These are phyloP conservation scores for Jaenimonas drosophilae DNA, from an alignment of 208 protist genomes.

Conservation along the genomic window DNA sequence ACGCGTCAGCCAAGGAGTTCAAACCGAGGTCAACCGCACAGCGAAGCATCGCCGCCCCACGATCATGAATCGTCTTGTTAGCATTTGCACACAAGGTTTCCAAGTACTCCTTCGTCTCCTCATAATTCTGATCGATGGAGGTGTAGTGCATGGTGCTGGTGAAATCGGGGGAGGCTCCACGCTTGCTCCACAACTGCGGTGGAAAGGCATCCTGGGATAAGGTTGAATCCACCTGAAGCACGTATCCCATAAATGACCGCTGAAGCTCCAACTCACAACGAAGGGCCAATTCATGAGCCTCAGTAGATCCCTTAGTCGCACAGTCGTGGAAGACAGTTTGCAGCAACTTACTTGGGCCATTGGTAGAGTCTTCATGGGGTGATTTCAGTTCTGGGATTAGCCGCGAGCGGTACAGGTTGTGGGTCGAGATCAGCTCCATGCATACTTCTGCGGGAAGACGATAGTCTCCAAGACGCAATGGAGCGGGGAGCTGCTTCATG, in stretches of 20 bases:
- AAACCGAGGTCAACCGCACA: slow-evolving; percentile 15
- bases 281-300: too few relatives aligned
- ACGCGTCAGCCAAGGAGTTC: slow-evolving; percentile 12
- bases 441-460: slow-evolving; percentile 20
- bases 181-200: slow-evolving; percentile 18
- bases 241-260: slow-evolving; percentile 27
- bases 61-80: background rate
- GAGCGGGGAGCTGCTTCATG: slow-evolving; percentile 34
- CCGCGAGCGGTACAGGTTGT: slow-evolving; percentile 14
- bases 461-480: slow-evolving; percentile 59
- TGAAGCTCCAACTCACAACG: slow-evolving; percentile 34
- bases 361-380: too few relatives aligned
- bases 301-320: too few relatives aligned
- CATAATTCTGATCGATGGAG: slow-evolving; percentile 45
- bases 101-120: slow-evolving; percentile 13
- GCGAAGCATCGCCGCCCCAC: slow-evolving; percentile 15
- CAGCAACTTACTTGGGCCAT: too few relatives aligned
- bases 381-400: slow-evolving; percentile 4
- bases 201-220: slow-evolving; percentile 34
- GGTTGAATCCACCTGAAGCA: slow-evolving; percentile 22
- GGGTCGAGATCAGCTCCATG: slow-evolving; percentile 19
- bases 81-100: slow-evolving; percentile 1
- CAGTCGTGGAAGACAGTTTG: too few relatives aligned
- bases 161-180: slow-evolving; percentile 2
- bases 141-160: slow-evolving; percentile 46